Percentiles rank a stretch among this genome's conserved stretches.
Conservation (phyloP, 2,329 filamentous ascomycete genomes). For the Venturia effusa region DNA sequence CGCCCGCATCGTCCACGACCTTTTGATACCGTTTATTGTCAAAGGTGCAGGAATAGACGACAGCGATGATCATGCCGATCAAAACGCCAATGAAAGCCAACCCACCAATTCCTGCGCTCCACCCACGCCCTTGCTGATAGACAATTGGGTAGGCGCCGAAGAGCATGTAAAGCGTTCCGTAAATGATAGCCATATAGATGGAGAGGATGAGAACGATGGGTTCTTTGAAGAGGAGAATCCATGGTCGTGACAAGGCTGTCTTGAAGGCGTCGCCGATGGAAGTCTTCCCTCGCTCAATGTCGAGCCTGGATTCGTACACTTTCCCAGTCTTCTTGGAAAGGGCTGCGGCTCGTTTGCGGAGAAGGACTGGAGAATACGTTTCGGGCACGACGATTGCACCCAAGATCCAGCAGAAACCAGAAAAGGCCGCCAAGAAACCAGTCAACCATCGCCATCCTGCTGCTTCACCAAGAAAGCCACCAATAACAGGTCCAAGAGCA, state of each 20-base stretch:
- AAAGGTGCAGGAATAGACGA: slow-evolving; percentile 41
- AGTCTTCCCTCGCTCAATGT: slow-evolving; percentile 26
- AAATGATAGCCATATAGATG: slow-evolving; percentile 54
- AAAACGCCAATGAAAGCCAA: slow-evolving; percentile 59
- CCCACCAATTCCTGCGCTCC: slow-evolving; percentile 48
- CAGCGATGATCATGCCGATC: slow-evolving; percentile 52
- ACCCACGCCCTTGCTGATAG: slow-evolving; percentile 49
- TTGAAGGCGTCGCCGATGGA: slow-evolving; percentile 41
- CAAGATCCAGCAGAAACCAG: slow-evolving; percentile 33
- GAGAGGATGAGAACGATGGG: slow-evolving; percentile 56
- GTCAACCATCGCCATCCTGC: slow-evolving; percentile 61
- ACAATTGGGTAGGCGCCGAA: slow-evolving; percentile 46
- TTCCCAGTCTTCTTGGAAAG: slow-evolving; percentile 40
- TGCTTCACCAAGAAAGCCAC: slow-evolving; percentile 54
- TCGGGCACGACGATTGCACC: slow-evolving; percentile 32
- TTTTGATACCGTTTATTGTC: slow-evolving; percentile 45
- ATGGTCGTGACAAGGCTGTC: slow-evolving; percentile 51
- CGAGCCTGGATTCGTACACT: slow-evolving; percentile 41
- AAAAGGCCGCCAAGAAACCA: slow-evolving; percentile 43
- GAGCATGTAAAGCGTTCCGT: slow-evolving; percentile 39
- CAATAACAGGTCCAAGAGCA: slow-evolving; percentile 52
- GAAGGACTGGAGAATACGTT: slow-evolving; percentile 40
- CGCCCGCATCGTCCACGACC: slow-evolving; percentile 35
- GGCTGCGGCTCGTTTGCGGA: slow-evolving; percentile 37
- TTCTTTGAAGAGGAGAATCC: slow-evolving; percentile 58